A percentile compares a stretch with the other conserved stretches of the same genome.
Conservation (phyloP, 176 grass and related monocot species). For the Carex cristatella region DNA sequence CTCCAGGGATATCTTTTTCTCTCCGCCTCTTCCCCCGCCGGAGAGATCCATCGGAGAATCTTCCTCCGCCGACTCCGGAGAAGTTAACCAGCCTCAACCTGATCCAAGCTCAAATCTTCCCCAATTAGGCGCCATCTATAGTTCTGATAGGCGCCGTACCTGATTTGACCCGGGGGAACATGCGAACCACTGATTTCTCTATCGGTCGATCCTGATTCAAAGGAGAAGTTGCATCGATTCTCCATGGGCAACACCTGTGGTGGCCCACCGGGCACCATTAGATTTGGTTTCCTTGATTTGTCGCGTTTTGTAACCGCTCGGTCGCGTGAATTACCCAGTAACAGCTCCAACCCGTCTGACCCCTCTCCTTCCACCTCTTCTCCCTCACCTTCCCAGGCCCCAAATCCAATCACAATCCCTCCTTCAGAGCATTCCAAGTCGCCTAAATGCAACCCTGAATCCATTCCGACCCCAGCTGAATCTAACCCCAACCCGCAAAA, state of each 20-base stretch:
- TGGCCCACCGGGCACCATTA: constrained; percentile 5
- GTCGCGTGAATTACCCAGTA: constrained; percentile 2
- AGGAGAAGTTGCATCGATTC: constrained; percentile 7
- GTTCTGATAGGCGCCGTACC: neutral
- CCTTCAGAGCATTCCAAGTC: neutral
- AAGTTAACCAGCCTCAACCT: neutral
- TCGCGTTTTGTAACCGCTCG: constrained; percentile 7
- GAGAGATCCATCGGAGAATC: neutral
- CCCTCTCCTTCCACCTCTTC: neutral
- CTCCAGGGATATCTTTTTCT: neutral
- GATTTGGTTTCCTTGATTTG: neutral
- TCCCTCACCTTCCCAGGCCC: constrained; percentile 16
- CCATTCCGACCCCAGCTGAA: neutral
- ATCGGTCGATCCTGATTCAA: neutral
- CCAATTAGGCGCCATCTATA: neutral
- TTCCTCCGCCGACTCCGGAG: neutral
- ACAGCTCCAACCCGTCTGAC: neutral
- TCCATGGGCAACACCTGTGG: constrained; percentile 30
- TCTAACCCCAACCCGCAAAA: neutral
- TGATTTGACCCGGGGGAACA: neutral
- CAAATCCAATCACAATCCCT: constrained; percentile 12
- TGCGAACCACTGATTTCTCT: neutral
- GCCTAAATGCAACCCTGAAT: neutral
- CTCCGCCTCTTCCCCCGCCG: constrained; percentile 1
- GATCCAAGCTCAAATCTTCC: neutral